Evolutionary conservation across 257 asterid species (phyloP), one percentile per base, ranked within the genome.

Genomic region (Gardenia jasminoides): DNA sequence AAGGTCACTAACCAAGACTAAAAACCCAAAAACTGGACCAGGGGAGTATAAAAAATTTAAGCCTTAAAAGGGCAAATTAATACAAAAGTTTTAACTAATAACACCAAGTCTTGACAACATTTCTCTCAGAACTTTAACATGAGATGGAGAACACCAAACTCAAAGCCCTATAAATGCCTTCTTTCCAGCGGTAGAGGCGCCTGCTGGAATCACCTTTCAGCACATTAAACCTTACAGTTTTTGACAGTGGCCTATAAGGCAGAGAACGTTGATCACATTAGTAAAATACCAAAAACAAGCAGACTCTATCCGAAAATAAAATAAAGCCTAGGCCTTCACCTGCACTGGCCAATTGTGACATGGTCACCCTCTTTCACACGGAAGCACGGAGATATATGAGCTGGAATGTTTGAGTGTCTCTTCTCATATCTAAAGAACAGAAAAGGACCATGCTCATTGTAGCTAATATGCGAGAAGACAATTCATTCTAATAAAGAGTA

Each of bases 311-410:
- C 4, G 41, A 61, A 41, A 20, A 22, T 24, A 11, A 10, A 69
- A 24, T 76, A 79, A 44, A 76, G 44, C n/a, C 20, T 11, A 0
- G 19, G 11, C 39, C 33, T 83, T 78, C 67, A 78, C 98, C 98
- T 91, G 98, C 98, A 93, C 84, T 93, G 98, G 48, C 97, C 97
- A 76, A 93, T 86, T 43, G 64, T 90, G 71, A 92, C 97, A 79
- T 92, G 87, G 72, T 93, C 97, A 7, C 97, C 97, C 83, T 93
- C 97, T 78, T 86, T 91, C 83, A 89, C 97, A 67, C 97, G 97
- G 85, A 93, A 91, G 88, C 96, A 92, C 24, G 97, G 97, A 48
- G 98, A 93, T 44, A 92, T 78, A 46, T 94, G 97, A 10, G 97
- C 97, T 19, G 98, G 93, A 65, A 88, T 91, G 79, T 92, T 93